A percentile compares a stretch with the other conserved stretches of the same genome.
These are phyloP conservation scores for Halteria grandinella DNA, from an alignment of 73 alveolate genomes.

Conservation along the genomic window DNA sequence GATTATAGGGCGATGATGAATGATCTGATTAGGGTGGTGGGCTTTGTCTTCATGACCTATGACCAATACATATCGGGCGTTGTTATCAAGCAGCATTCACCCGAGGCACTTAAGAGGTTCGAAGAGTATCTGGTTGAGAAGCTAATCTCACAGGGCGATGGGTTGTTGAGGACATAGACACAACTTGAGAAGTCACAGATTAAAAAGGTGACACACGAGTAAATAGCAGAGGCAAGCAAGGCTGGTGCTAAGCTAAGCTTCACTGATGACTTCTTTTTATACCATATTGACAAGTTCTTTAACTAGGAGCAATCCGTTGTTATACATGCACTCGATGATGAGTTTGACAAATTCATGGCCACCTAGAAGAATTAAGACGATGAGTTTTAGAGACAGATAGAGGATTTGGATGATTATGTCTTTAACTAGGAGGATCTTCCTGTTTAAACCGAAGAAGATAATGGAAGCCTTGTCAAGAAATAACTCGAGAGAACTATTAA, in stretches of 20 bases:
- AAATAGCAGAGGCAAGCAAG: not conserved
- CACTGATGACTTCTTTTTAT: conserved; percentile 22
- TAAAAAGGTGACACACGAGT: too few species aligned
- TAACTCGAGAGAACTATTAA: not conserved
- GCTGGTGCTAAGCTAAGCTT: conserved; percentile 14
- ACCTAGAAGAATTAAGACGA: not conserved
- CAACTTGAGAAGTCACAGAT: too few species aligned
- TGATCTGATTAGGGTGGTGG: not conserved
- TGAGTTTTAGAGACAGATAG: not conserved
- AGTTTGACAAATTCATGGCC: conserved; percentile 14
- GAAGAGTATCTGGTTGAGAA: not conserved
- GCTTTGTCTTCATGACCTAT: conserved; percentile 14
- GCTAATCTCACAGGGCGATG: not conserved
- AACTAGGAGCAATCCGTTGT: conserved; percentile 1
- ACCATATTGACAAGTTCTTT: conserved; percentile 27
- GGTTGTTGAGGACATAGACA: too few species aligned
- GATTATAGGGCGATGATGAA: not conserved
- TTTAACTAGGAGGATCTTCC: not conserved
- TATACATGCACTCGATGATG: conserved; percentile 22
- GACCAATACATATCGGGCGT: not conserved
- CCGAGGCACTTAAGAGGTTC: not conserved
- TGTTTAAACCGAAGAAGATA: conserved; percentile 11
- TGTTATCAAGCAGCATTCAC: not conserved
- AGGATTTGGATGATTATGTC: conserved; percentile 24
- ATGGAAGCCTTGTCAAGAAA: conserved; percentile 20